phyloP scores from a whole-genome alignment of 2,329 filamentous ascomycete species.

The Penicillium nordicum region DNA sequence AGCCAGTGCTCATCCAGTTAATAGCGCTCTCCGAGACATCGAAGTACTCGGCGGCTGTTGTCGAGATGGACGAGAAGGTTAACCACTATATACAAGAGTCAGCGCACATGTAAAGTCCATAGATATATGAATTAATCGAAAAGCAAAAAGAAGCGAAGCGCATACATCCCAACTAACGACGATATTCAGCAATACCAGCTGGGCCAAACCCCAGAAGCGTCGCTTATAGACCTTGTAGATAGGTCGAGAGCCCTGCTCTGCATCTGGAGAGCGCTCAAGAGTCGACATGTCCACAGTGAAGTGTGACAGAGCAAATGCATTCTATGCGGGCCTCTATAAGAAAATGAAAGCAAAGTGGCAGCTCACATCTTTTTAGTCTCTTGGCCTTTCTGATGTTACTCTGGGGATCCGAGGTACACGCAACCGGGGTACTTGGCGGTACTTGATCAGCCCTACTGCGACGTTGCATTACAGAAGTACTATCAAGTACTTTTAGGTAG shows the following conservation, averaged over 20 bases:
- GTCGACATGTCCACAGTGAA: slow-evolving; percentile 5
- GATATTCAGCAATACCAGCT: slow-evolving; percentile 84
- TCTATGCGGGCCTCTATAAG: neutral
- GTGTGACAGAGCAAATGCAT: neutral
- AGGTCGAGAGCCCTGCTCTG: slow-evolving; percentile 18
- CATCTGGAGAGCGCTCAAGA: slow-evolving; percentile 6
- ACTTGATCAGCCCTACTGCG: neutral
- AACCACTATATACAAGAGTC: slow-evolving; percentile 64
- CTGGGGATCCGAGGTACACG: slow-evolving; percentile 2
- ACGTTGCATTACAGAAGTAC: neutral
- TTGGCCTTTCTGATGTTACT: neutral
- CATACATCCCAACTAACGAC: slow-evolving; percentile 93
- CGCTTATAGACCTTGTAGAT: slow-evolving; percentile 69
- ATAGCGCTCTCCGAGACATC: slow-evolving; percentile 68
- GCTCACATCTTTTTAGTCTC: neutral
- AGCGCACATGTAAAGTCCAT: neutral
- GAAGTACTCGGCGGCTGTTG: slow-evolving; percentile 72
- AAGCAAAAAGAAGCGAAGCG: neutral
- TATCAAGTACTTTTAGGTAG: neutral
- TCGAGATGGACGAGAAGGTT: slow-evolving; percentile 80
- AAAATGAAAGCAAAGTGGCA: neutral
- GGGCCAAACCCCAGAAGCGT: slow-evolving; percentile 80
- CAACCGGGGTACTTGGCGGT: slow-evolving; percentile 3
- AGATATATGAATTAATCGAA: neutral
- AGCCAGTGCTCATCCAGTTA: slow-evolving; percentile 90